Base-by-base conservation (phyloP, 306 rosid species). In the Dryas alaskensis region DNA sequence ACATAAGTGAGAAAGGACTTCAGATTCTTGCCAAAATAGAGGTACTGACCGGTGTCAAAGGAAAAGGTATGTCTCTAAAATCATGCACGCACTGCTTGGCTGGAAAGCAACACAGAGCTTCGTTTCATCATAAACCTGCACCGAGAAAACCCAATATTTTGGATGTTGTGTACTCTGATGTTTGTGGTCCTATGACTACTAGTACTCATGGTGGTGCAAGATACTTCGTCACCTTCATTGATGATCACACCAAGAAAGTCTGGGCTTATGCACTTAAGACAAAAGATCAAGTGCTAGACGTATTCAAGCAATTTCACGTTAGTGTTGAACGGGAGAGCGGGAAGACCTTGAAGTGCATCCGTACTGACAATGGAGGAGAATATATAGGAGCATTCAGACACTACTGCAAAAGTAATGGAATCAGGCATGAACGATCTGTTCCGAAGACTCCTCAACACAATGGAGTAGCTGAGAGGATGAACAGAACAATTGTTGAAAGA, bases 1-100 rank as follows among this genome's bases (percentile, higher is more conserved):
- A 72, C 7, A 54, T 72, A 1, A 72, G 53, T 13, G 7, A 79
- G 14, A 79, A 66, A 11, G 14, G 74, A 4, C 49, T 79, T 11
- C 8, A 39, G 4, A 65, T 57, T n/a, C 65, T 57, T 9, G n/a
- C 9, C 1, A 10, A 45, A 16, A 73, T 44, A 42, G 1, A 66
- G 27, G 17, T 48, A 13, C 3, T 72, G 0, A 2, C 37, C 0
- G 8, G n/a, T 2, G 7, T 51, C 8, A 59, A 27, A 4, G 44
- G 5, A 5, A 59, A 27, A 62, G 8, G 19, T 51, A 52, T 14
- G 16, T 3, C 16, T 40, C 46, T 62, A 3, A 50, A 52, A 52
- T 8, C 9, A 6, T 48, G 57, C 22, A 52, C 48, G 3, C 19
- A 53, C 4, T 75, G 16, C 14, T 55, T 75, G 54, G 59, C 40